These are phyloP conservation scores for Fomitopsis palustris DNA, from an alignment of 1,284 basidiomycete species.

Conservation along the genomic window DNA sequence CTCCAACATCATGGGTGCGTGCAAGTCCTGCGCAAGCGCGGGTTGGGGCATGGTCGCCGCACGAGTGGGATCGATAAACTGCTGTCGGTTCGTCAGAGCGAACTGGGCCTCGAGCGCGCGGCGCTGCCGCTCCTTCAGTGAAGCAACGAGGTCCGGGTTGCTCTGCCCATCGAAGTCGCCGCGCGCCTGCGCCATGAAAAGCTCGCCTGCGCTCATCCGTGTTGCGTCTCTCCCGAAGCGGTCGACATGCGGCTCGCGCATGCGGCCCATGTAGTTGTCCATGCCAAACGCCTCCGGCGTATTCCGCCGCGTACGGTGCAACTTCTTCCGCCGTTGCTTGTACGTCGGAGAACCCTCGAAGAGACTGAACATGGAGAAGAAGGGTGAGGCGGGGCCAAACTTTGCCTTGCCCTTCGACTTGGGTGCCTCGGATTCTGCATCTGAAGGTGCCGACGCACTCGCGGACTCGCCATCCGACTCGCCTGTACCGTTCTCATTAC, in stretches of 20 bases:
- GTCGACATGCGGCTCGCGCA: slow-evolving; percentile 26
- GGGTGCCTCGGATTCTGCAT: slow-evolving; percentile 16
- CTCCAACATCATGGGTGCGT: slow-evolving; percentile 2
- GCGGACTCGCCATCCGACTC: slow-evolving; percentile 19
- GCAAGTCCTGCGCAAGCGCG: neutral
- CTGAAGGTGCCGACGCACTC: slow-evolving; percentile 19
- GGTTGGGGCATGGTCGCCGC: neutral
- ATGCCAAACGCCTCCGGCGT: neutral
- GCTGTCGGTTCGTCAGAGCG: neutral
- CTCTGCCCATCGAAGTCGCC: slow-evolving; percentile 40
- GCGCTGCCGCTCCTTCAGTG: slow-evolving; percentile 29
- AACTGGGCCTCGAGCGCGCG: slow-evolving; percentile 21
- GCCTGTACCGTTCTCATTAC: slow-evolving; percentile 31
- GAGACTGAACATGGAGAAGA: slow-evolving; percentile 69
- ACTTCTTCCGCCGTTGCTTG: slow-evolving; percentile 84
- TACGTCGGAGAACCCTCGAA: slow-evolving; percentile 82
- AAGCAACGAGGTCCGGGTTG: slow-evolving; percentile 27
- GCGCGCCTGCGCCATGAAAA: slow-evolving; percentile 59
- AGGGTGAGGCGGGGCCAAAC: slow-evolving; percentile 40
- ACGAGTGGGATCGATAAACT: neutral
- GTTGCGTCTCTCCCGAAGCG: slow-evolving; percentile 27
- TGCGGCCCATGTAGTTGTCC: slow-evolving; percentile 4
- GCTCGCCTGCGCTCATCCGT: slow-evolving; percentile 51
- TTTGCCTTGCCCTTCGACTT: slow-evolving; percentile 16
- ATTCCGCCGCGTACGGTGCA: slow-evolving; percentile 19